A percentile compares a stretch with the other conserved stretches of the same genome.
Evolutionary conservation across 805 yeast genomes (phyloP).

Genomic region (Teunomyces tritomae): DNA sequence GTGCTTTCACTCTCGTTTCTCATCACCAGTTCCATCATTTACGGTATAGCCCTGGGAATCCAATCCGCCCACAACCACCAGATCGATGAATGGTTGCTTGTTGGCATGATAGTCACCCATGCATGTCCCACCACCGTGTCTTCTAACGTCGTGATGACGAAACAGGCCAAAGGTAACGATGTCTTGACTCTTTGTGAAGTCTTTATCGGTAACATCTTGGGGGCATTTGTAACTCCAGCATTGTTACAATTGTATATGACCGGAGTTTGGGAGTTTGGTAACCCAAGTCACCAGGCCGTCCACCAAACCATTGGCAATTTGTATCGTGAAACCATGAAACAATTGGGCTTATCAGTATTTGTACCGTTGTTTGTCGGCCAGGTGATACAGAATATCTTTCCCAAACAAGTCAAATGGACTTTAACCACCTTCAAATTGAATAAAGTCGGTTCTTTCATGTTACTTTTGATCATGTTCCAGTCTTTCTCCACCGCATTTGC

Average conservation of each 20-base stretch:
- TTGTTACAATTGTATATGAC: conserved; percentile 65
- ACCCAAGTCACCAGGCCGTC: conserved; percentile 57
- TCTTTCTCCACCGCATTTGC: conserved; percentile 87
- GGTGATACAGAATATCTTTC: conserved; percentile 66
- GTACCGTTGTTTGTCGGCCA: conserved; percentile 90
- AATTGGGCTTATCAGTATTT: conserved; percentile 78
- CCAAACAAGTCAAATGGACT: conserved; percentile 61
- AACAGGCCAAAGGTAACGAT: conserved; percentile 80
- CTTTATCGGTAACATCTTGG: conserved; percentile 77
- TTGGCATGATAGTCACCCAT: conserved; percentile 79
- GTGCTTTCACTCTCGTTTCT: conserved; percentile 67
- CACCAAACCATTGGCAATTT: conserved; percentile 52
- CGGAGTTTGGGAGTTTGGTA: conserved; percentile 70
- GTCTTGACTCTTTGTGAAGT: conserved; percentile 79
- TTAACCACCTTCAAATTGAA: conserved; percentile 55
- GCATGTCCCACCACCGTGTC: conserved; percentile 91
- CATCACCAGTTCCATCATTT: conserved; percentile 67
- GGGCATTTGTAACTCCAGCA: conserved; percentile 88
- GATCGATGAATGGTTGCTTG: conserved; percentile 75
- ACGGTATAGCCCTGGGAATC: conserved; percentile 69
- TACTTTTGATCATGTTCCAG: conserved; percentile 71
- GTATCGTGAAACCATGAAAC: conserved; percentile 80
- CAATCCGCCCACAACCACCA: conserved; percentile 49
- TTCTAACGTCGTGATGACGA: conserved; percentile 90
- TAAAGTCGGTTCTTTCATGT: conserved; percentile 78